These are phyloP conservation scores for Helotiales sp. DNA, from an alignment of 2,329 filamentous ascomycete genomes.

Conservation along the genomic window DNA sequence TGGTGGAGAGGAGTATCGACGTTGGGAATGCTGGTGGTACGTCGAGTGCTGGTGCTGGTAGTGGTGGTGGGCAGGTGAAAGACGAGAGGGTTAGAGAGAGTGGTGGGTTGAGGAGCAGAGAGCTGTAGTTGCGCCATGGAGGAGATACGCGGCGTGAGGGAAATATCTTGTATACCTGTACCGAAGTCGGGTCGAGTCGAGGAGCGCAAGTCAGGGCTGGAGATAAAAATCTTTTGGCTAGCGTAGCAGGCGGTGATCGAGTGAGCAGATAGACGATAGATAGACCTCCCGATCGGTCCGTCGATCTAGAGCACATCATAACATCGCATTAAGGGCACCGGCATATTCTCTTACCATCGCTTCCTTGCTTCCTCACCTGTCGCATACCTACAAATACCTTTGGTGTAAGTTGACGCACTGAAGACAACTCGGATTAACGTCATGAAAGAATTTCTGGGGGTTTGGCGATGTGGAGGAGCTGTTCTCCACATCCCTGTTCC, in stretches of 20 bases:
- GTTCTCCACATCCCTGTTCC: no score
- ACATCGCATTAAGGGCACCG: background rate
- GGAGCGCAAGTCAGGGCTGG: background rate
- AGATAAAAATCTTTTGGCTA: background rate
- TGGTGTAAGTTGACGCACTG: no score
- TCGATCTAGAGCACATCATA: background rate
- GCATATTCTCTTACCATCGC: no score
- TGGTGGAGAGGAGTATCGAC: constrained; percentile 43
- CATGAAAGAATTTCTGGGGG: no score
- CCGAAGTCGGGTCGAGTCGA: background rate
- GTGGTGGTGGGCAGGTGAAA: background rate
- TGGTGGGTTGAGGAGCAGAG: constrained; percentile 15
- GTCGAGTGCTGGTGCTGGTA: background rate
- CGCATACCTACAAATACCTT: no score
- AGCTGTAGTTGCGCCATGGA: no score
- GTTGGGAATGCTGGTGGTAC: background rate
- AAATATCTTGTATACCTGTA: no score
- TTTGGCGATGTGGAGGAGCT: no score
- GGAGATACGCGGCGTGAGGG: no score
- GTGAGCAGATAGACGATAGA: background rate
- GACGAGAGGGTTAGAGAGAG: constrained; percentile 5
- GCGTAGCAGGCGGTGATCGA: background rate
- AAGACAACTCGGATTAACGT: no score
- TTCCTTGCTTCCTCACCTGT: no score
- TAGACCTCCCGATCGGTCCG: background rate